Base-by-base conservation (phyloP, 129 eudicot genomes). In the Arctium lappa region DNA sequence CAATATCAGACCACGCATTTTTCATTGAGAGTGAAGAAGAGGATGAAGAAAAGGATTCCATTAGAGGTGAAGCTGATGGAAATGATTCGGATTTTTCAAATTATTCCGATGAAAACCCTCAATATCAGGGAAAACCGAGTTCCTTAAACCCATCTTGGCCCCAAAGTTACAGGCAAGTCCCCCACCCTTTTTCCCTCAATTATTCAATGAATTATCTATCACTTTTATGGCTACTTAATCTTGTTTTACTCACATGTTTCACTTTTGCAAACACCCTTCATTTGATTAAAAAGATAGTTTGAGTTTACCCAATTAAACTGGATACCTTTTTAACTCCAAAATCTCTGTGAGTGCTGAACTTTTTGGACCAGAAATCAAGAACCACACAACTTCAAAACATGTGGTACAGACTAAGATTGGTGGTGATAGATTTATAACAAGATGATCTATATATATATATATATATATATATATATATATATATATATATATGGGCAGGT, bases 21-120 rank as follows among this genome's bases (percentile, higher is more conserved):
- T 86, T 82, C 91, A 89, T 94, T 36, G 98, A 90, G 60, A 94
- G 98, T 76, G 98, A 94, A 11, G 92, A 87, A 3, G 98, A 91
- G 5, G 92, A 89, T 31, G 92, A 88, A 76, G 88, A 91, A n/a
- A 84, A 89, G 81, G 81, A 73, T 73, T 72, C 79, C 22, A 75
- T 79, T 10, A 86, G 77, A 69, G 94, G 81, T 33, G 90, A 73
- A 33, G 87, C 83, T 22, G 96, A 85, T 69, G 94, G 91, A 36
- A 89, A 89, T 68, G 91, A 90, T 73, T 91, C 98, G 6, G 97
- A 90, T 80, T 80, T 79, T 44, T 91, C 97, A 36, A 84, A 83
- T 88, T 84, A 87, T 77, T 91, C 89, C 0, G 85, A 86, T 27
- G 94, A 88, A 16, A 46, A 82, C 6, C 79, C 85, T 39, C 85